These are phyloP conservation scores for Coleophoma eucalyptorum DNA, from an alignment of 2,329 filamentous ascomycete species.

Conservation along the genomic window DNA sequence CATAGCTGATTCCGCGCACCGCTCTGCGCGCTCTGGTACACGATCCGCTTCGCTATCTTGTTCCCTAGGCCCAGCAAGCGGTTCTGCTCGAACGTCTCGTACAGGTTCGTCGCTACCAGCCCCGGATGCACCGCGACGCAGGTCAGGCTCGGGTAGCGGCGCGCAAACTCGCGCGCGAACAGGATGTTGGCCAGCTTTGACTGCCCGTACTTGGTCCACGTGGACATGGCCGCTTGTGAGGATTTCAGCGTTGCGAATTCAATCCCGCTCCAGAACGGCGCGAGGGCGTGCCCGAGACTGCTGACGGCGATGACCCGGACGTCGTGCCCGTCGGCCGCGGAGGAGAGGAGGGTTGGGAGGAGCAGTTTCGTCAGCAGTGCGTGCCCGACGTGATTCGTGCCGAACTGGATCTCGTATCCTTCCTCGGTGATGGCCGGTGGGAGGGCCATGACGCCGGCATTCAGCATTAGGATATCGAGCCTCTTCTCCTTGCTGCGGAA, in stretches of 20 bases:
- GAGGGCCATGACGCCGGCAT: slow-evolving; percentile 40
- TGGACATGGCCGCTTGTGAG: slow-evolving; percentile 15
- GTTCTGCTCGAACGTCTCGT: slow-evolving; percentile 1
- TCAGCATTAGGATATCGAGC: slow-evolving; percentile 42
- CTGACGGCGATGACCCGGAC: slow-evolving; percentile 14
- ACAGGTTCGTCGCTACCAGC: slow-evolving; percentile 32
- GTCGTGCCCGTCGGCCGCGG: slow-evolving; percentile 13
- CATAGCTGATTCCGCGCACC: slow-evolving; percentile 37
- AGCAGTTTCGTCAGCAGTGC: slow-evolving; percentile 38
- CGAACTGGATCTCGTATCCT: slow-evolving; percentile 46
- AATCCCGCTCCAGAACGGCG: slow-evolving; percentile 16
- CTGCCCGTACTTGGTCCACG: slow-evolving; percentile 35
- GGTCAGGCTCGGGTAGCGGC: slow-evolving; percentile 31
- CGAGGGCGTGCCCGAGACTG: slow-evolving; percentile 8
- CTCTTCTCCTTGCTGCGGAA: slow-evolving; percentile 30
- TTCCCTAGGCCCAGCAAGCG: neutral
- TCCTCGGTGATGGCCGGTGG: slow-evolving; percentile 34
- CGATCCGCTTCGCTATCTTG: neutral
- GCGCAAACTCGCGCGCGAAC: slow-evolving; percentile 35
- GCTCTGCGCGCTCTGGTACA: slow-evolving; percentile 23
- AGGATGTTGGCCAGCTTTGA: slow-evolving; percentile 44
- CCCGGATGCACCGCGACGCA: slow-evolving; percentile 36
- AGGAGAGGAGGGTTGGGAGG: slow-evolving; percentile 27
- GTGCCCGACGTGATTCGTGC: slow-evolving; percentile 46
- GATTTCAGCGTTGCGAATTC: slow-evolving; percentile 27